These are phyloP conservation scores for Setaria italica DNA, from an alignment of 202 grass and related monocot genomes.

Conservation along the genomic window DNA sequence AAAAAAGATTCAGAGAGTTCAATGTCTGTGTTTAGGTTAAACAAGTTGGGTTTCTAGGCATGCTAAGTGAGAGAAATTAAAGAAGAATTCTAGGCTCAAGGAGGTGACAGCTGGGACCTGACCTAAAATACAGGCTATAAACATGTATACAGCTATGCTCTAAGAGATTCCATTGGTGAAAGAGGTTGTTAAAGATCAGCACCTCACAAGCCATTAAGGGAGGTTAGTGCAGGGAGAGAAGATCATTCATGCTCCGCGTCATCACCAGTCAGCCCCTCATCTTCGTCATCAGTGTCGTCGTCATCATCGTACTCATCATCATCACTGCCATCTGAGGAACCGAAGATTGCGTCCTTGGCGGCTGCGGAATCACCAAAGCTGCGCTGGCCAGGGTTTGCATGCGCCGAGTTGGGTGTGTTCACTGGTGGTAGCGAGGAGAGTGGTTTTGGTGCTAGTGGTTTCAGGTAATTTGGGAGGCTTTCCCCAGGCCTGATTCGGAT, in stretches of 20 bases:
- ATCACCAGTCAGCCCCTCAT: conserved; percentile 44
- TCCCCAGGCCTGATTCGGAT: conserved; percentile 59
- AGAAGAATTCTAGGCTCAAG: conserved; percentile 47
- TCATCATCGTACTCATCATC: conserved; percentile 47
- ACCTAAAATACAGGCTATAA: conserved; percentile 63
- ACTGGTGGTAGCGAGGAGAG: conserved; percentile 25
- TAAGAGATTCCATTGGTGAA: conserved; percentile 43
- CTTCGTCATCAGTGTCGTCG: conserved; percentile 38
- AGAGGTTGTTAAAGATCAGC: conserved; percentile 52
- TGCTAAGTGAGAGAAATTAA: conserved; percentile 25
- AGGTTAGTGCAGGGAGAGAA: conserved; percentile 48
- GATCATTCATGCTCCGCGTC: conserved; percentile 51
- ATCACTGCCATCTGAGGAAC: conserved; percentile 53
- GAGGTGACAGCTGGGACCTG: conserved; percentile 43
- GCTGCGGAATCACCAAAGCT: conserved; percentile 43
- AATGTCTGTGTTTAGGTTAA: conserved; percentile 51
- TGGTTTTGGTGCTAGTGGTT: conserved; percentile 51
- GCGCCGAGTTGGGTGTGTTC: conserved; percentile 22
- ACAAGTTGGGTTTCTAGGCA: conserved; percentile 32
- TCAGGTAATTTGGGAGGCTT: conserved; percentile 52
- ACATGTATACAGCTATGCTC: conserved; percentile 77
- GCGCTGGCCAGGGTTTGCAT: conserved; percentile 29
- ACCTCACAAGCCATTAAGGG: conserved; percentile 44
- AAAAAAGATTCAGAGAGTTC: conserved; percentile 25
- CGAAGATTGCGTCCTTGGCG: conserved; percentile 60